Base-by-base conservation (phyloP, 306 rosid genomes). In the Vachellia pachyceras region DNA sequence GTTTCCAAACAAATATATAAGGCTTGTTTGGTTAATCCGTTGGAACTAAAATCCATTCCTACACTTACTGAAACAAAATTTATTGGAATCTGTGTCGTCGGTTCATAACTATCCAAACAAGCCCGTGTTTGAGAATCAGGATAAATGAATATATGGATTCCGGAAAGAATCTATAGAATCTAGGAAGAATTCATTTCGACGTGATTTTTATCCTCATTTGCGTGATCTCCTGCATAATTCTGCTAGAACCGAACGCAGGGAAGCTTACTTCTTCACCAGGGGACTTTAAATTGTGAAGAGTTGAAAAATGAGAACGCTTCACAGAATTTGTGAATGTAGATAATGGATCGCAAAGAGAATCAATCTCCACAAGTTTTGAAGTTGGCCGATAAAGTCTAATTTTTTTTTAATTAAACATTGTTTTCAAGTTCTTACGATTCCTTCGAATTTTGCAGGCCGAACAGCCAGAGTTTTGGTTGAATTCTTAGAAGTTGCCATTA, bases 401-500 rank as follows among this genome's bases (percentile, higher is more conserved):
- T 52, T 18, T 54, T 54, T 12, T 68, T 80, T 60, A 25, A 18
- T 49, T 20, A 4, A 57, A 6, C 33, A 22, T 25, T 57, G n/a
- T 29, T 60, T 74, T 40, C 1, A 14, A 22, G 35, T 71, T 46
- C 23, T 52, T 36, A 45, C 45, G 35, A 37, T 73, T 67, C 17
- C 64, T 60, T 44, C 36, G 37, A 77, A 44, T 41, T 29, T 79
- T 82, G 83, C 90, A 92, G 97, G 83, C 58, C 88, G 90, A 64
- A 69, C 87, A 46, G 89, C 86, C 68, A 78, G 85, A 84, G 85
- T 92, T 89, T 84, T 95, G 87, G 88, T 90, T 70, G 97, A 90
- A 41, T 95, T 95, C 65, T 79, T 95, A 87, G 97, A 95, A 77
- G 94, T 90, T 68, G 98, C 97, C 41, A 82, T 95, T 75, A 84